Conservation (phyloP, 331 rosid genomes). For the Malus hybrid region DNA sequence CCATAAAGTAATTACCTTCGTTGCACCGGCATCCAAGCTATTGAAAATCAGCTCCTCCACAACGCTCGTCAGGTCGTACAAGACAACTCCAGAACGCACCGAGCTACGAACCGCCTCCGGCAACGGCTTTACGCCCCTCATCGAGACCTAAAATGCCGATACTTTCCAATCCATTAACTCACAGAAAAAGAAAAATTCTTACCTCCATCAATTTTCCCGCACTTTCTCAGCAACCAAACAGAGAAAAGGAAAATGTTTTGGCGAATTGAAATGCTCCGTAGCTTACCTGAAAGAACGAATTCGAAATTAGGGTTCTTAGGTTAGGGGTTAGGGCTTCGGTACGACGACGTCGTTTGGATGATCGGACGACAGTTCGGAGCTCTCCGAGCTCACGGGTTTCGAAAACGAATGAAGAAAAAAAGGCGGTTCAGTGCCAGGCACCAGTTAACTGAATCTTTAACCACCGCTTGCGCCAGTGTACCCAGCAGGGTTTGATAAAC, state of each 20-base stretch:
- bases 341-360: constrained; percentile 6
- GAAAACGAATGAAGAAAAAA: background rate
- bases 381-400: background rate
- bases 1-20: constrained; percentile 37
- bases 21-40: constrained; percentile 69
- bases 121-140: constrained; percentile 54
- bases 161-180: background rate
- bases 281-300: background rate
- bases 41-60: constrained; percentile 87
- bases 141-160: constrained; percentile 11
- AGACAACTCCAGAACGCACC: constrained; percentile 58
- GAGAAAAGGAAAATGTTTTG: background rate
- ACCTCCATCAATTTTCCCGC: background rate
- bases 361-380: background rate
- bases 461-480: background rate
- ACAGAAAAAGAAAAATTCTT: background rate
- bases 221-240: background rate
- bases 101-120: constrained; percentile 53
- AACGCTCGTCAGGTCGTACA: constrained; percentile 61
- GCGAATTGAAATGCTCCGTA: background rate
- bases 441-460: background rate
- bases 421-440: background rate
- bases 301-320: background rate
- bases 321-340: background rate
- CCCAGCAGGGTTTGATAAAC: background rate